phyloP scores from a whole-genome alignment of 306 rosid genomes.

The Heteromeles arbutifolia region DNA sequence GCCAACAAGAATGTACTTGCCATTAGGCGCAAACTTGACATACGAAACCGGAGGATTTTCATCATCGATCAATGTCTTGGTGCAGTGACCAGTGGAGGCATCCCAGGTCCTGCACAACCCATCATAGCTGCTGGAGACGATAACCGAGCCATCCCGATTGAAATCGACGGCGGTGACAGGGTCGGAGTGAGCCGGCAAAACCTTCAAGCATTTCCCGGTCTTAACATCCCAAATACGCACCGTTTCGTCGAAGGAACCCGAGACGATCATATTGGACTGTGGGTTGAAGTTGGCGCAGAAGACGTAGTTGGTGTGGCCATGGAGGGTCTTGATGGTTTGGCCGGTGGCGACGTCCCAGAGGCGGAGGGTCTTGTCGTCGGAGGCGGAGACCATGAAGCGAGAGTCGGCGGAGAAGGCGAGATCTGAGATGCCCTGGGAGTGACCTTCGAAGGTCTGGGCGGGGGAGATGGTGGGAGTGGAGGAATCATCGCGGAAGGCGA shows the following conservation, averaged over 20 bases:
- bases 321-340: slow-evolving; percentile 58
- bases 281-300: slow-evolving; percentile 94
- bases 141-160: slow-evolving; percentile 71
- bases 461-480: slow-evolving; percentile 40
- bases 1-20: slow-evolving; percentile 84
- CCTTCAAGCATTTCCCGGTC: slow-evolving; percentile 80
- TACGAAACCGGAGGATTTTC: slow-evolving; percentile 93
- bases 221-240: slow-evolving; percentile 93
- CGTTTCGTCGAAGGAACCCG: slow-evolving; percentile 94
- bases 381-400: slow-evolving; percentile 79
- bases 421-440: slow-evolving; percentile 84
- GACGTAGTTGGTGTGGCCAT: slow-evolving; percentile 84
- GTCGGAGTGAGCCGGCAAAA: slow-evolving; percentile 89
- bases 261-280: slow-evolving; percentile 78
- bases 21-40: slow-evolving; percentile 88
- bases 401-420: slow-evolving; percentile 88
- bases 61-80: slow-evolving; percentile 87
- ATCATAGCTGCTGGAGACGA: slow-evolving; percentile 98
- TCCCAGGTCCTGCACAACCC: slow-evolving; percentile 89
- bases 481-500: slow-evolving; percentile 32
- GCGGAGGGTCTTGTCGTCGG: slow-evolving; percentile 90
- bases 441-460: slow-evolving; percentile 72
- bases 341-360: slow-evolving; percentile 90
- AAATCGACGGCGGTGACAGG: slow-evolving; percentile 95
- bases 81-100: slow-evolving; percentile 89